These are phyloP conservation scores for Neodidymelliopsis sp. DNA, from an alignment of 2,329 filamentous ascomycete species.

Conservation along the genomic window DNA sequence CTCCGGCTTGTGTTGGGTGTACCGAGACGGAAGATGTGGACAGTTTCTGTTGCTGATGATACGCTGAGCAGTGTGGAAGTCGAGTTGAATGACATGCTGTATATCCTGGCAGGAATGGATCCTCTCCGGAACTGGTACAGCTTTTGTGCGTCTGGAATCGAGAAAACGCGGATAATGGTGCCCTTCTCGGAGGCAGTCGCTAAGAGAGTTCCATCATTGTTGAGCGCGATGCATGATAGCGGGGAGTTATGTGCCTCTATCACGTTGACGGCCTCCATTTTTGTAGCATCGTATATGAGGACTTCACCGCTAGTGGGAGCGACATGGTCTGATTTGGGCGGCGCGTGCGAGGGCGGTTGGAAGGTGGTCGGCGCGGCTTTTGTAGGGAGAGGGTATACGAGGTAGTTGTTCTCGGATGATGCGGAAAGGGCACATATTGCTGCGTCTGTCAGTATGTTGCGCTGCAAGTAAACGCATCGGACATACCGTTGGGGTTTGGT, in stretches of 20 bases:
- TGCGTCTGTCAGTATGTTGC: constrained; percentile 38
- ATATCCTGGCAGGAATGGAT: constrained; percentile 94
- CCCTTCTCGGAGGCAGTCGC: constrained; percentile 97
- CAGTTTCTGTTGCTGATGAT: constrained; percentile 93
- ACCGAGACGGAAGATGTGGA: constrained; percentile 89
- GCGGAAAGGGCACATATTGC: constrained; percentile 93
- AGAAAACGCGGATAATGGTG: constrained; percentile 96
- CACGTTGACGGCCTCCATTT: constrained; percentile 91
- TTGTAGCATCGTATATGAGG: constrained; percentile 87
- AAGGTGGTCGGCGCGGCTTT: constrained; percentile 62
- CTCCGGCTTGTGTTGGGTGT: constrained; percentile 43
- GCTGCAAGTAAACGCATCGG: not conserved
- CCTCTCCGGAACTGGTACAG: constrained; percentile 95
- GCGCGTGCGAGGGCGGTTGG: constrained; percentile 78
- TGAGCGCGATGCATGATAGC: constrained; percentile 87
- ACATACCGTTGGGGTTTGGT: constrained; percentile 78
- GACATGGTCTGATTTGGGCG: constrained; percentile 77
- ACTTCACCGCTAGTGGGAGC: constrained; percentile 90
- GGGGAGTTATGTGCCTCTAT: constrained; percentile 94
- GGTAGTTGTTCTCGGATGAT: constrained; percentile 93
- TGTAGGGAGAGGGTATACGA: constrained; percentile 88
- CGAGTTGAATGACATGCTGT: constrained; percentile 98
- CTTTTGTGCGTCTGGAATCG: constrained; percentile 87
- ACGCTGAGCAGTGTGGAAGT: constrained; percentile 93
- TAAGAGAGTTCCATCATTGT: constrained; percentile 88